These are phyloP conservation scores for Oxytropis ochrocephala DNA, from an alignment of 306 rosid species.

Conservation along the genomic window DNA sequence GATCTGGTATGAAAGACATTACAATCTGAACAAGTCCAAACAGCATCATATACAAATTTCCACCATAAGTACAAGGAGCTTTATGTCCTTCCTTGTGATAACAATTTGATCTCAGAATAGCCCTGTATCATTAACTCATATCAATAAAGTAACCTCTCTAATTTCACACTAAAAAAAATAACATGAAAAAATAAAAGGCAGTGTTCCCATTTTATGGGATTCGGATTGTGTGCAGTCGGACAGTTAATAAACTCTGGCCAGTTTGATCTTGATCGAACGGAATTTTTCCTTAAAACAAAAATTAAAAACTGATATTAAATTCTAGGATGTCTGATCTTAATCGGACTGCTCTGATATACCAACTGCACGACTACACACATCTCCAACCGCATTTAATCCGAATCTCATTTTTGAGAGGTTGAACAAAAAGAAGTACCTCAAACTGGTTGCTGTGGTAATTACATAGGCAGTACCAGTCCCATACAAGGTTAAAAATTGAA, in stretches of 20 bases:
- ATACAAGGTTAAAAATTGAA: slow-evolving; percentile 54
- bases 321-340: no score
- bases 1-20: slow-evolving; percentile 85
- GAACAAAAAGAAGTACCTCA: slow-evolving; percentile 37
- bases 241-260: no score
- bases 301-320: no score
- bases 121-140: slow-evolving; percentile 34
- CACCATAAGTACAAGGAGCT: slow-evolving; percentile 52
- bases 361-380: no score
- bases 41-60: slow-evolving; percentile 42
- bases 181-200: neutral
- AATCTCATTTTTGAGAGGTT: no score
- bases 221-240: no score
- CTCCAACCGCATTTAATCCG: no score
- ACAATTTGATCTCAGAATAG: slow-evolving; percentile 64
- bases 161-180: neutral
- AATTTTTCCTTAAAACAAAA: no score
- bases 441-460: slow-evolving; percentile 57
- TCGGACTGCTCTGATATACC: no score
- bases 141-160: neutral
- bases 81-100: slow-evolving; percentile 70
- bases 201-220: no score
- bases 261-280: no score
- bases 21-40: slow-evolving; percentile 68
- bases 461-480: slow-evolving; percentile 61